Evolutionary conservation across 2,329 filamentous ascomycete genomes (phyloP).

Genomic region (Didymella glomerata): DNA sequence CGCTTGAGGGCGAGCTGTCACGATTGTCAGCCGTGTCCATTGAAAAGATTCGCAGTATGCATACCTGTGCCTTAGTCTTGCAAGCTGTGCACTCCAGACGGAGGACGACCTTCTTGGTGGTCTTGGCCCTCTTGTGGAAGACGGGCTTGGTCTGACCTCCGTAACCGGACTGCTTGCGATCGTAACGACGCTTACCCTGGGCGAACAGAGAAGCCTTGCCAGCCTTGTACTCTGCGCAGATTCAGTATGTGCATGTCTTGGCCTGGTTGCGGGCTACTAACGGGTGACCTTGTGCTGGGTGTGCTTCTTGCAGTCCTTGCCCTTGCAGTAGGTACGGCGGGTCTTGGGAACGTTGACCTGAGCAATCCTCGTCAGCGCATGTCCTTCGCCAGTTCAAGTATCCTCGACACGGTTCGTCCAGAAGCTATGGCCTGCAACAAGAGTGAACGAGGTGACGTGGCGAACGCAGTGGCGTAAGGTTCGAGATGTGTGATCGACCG

Average conservation of each 20-base stretch:
- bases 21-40: constrained; percentile 45
- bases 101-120: constrained; percentile 99
- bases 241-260: constrained; percentile 36
- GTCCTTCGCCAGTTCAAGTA: constrained; percentile 12
- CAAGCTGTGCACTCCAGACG: constrained; percentile 96
- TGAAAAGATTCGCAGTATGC: not conserved
- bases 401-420: constrained; percentile 19
- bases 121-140: constrained; percentile 99
- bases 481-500: not conserved
- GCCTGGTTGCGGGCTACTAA: constrained; percentile 31
- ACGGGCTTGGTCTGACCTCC: constrained; percentile 99
- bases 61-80: constrained; percentile 65
- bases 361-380: constrained; percentile 29
- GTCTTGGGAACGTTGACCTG: constrained; percentile 99
- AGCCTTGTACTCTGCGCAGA: constrained; percentile 79
- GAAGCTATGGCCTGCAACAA: constrained; percentile 19
- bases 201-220: constrained; percentile 96
- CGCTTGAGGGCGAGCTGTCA: constrained; percentile 97
- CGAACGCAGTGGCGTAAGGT: not conserved
- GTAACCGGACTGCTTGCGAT: constrained; percentile 92
- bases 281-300: constrained; percentile 50
- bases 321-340: constrained; percentile 97
- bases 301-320: constrained; percentile 80
- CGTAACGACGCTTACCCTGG: constrained; percentile 99
- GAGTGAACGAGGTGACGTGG: constrained; percentile 25